These are phyloP conservation scores for Ceratorhiza oryzae-sativae DNA, from an alignment of 1,284 basidiomycete genomes.

Conservation along the genomic window DNA sequence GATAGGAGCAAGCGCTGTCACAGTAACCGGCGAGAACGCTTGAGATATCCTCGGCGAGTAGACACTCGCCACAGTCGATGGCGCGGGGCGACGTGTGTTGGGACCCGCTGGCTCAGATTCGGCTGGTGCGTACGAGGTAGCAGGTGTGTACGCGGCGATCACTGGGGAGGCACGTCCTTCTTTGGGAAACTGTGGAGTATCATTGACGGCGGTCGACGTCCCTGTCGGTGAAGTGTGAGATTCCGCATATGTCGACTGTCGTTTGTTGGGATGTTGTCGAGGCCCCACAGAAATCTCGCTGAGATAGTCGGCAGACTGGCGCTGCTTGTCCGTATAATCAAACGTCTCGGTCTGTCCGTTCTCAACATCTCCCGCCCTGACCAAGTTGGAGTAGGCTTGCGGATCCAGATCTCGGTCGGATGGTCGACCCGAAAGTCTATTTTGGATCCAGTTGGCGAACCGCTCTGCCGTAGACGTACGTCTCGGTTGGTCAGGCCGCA, in stretches of 20 bases:
- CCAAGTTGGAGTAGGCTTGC: background rate
- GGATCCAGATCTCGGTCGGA: slow-evolving; percentile 16
- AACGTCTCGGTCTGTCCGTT: slow-evolving; percentile 16
- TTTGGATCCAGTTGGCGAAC: slow-evolving; percentile 36
- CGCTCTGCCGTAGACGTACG: slow-evolving; percentile 32
- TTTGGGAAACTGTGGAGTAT: slow-evolving; percentile 9
- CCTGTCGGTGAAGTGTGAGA: slow-evolving; percentile 12
- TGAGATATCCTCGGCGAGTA: slow-evolving; percentile 17
- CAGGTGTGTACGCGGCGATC: slow-evolving; percentile 12
- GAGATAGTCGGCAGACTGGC: background rate
- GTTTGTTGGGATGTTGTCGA: background rate
- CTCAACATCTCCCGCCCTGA: background rate
- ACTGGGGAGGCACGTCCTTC: slow-evolving; percentile 12
- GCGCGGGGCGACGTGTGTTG: background rate
- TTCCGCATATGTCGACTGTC: slow-evolving; percentile 3
- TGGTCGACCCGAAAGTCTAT: slow-evolving; percentile 32
- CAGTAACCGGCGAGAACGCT: slow-evolving; percentile 20
- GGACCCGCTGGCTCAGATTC: slow-evolving; percentile 29
- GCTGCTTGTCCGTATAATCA: slow-evolving; percentile 37
- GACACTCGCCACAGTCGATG: slow-evolving; percentile 1
- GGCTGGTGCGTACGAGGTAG: slow-evolving; percentile 29
- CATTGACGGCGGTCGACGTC: slow-evolving; percentile 30
- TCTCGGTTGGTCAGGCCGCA: slow-evolving; percentile 17
- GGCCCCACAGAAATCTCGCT: slow-evolving; percentile 7
- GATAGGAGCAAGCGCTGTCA: slow-evolving; percentile 18